A percentile compares a stretch with the other conserved stretches of the same genome.
phyloP scores from a whole-genome alignment of 1,284 basidiomycete genomes.

The Puccinia horiana region DNA sequence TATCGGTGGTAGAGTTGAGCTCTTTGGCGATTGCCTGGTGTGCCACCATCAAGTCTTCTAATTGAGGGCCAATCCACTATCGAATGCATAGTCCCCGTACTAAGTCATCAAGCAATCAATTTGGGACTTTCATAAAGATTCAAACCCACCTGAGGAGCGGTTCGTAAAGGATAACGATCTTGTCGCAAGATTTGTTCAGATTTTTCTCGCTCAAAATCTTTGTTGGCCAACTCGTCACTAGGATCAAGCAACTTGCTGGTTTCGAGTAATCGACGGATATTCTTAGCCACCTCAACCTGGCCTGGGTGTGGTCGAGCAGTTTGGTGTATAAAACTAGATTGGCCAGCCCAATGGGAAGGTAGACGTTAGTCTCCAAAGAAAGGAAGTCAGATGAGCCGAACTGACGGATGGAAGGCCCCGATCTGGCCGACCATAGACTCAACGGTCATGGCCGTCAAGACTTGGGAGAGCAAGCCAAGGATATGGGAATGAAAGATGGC shows the following conservation, averaged over 20 bases:
- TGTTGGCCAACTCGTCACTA: conserved; percentile 64
- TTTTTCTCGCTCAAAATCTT: conserved; percentile 68
- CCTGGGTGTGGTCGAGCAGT: conserved; percentile 79
- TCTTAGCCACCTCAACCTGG: conserved; percentile 73
- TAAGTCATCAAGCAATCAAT: neutral
- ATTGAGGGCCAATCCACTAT: conserved; percentile 75
- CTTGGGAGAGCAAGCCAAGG: conserved; percentile 71
- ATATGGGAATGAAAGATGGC: conserved; percentile 72
- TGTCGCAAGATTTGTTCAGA: conserved; percentile 68
- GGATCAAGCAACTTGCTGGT: conserved; percentile 69
- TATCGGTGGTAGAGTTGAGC: conserved; percentile 73
- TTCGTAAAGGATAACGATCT: conserved; percentile 77
- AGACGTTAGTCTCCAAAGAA: neutral
- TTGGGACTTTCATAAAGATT: neutral
- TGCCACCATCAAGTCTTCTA: conserved; percentile 75
- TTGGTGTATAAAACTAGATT: conserved; percentile 70
- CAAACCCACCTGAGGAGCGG: conserved; percentile 67
- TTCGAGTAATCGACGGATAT: conserved; percentile 70
- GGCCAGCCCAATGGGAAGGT: neutral
- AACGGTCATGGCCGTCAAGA: conserved; percentile 79
- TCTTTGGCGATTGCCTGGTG: conserved; percentile 70
- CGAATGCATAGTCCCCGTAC: neutral
- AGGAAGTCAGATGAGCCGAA: neutral
- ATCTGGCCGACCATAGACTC: conserved; percentile 75
- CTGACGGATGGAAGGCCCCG: conserved; percentile 68